Conservation (phyloP, 2,329 filamentous ascomycete species). For the Metarhizium humberi region DNA sequence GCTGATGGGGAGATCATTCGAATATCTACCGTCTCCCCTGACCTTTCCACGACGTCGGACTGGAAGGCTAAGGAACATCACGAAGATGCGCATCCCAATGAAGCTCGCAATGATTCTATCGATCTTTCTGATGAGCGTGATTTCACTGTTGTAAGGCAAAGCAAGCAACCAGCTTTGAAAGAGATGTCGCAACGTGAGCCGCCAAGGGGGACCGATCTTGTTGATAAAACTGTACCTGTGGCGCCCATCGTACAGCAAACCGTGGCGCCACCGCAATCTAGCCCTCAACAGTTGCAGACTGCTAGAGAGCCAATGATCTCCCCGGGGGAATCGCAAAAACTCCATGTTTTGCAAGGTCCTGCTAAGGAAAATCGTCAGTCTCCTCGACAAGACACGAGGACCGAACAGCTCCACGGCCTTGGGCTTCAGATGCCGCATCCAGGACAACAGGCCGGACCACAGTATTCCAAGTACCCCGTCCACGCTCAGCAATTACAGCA, state of each 20-base stretch:
- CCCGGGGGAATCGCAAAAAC: background rate
- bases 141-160: constrained; percentile 5
- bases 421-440: background rate
- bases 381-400: background rate
- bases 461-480: background rate
- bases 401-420: background rate
- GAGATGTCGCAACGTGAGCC: background rate
- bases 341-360: background rate
- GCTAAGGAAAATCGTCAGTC: background rate
- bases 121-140: background rate
- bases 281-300: background rate
- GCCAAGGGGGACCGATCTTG: background rate
- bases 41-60: constrained; percentile 5
- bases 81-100: background rate
- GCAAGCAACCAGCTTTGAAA: background rate
- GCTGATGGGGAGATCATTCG: constrained; percentile 1
- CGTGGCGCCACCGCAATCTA: background rate
- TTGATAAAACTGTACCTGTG: background rate
- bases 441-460: background rate
- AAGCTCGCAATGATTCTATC: background rate
- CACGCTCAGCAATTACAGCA: background rate
- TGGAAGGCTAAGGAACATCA: background rate
- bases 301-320: background rate
- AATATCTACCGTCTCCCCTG: constrained; percentile 7
- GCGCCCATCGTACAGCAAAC: background rate